These are phyloP conservation scores for Diaporthe capsici DNA, from an alignment of 2,329 filamentous ascomycete genomes.

Conservation along the genomic window DNA sequence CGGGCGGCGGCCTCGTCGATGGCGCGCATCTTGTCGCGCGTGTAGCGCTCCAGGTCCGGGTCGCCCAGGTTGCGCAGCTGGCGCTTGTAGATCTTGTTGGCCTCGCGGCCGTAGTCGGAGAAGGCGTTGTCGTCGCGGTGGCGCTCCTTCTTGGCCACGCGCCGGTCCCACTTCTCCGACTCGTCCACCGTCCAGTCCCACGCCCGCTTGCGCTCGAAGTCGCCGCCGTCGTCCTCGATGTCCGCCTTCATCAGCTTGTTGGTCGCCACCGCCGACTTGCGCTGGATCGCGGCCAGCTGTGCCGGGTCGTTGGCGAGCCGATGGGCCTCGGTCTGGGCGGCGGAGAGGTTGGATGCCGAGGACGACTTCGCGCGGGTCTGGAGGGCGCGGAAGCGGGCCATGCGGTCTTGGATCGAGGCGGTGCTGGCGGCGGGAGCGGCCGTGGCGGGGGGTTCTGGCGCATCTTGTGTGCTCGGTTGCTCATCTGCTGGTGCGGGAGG, in stretches of 20 bases:
- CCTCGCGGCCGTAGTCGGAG: constrained; percentile 88
- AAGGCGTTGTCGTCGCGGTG: constrained; percentile 91
- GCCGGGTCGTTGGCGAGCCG: constrained; percentile 83
- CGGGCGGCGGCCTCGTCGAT: constrained; percentile 87
- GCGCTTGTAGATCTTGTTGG: constrained; percentile 93
- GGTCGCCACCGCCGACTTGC: constrained; percentile 87
- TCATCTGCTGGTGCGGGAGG: constrained; percentile 34
- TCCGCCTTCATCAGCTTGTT: constrained; percentile 96
- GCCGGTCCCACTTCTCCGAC: constrained; percentile 92
- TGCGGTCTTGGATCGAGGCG: constrained; percentile 73
- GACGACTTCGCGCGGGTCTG: constrained; percentile 84
- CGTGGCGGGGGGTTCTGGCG: constrained; percentile 35
- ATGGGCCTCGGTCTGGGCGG: constrained; percentile 86
- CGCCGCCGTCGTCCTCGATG: constrained; percentile 85
- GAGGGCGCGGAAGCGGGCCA: constrained; percentile 88
- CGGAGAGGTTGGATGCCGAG: constrained; percentile 82
- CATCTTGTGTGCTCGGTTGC: constrained; percentile 22
- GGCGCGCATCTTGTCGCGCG: constrained; percentile 85
- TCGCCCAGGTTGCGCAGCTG: constrained; percentile 83
- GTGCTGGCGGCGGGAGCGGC: constrained; percentile 49
- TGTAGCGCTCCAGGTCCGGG: constrained; percentile 87
- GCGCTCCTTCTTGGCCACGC: constrained; percentile 86
- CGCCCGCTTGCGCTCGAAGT: constrained; percentile 97
- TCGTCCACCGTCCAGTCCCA: constrained; percentile 99
- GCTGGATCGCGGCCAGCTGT: constrained; percentile 82